These are phyloP conservation scores for Houttuynia cordata DNA, from an alignment of 164 flowering plant species.

Conservation along the genomic window DNA sequence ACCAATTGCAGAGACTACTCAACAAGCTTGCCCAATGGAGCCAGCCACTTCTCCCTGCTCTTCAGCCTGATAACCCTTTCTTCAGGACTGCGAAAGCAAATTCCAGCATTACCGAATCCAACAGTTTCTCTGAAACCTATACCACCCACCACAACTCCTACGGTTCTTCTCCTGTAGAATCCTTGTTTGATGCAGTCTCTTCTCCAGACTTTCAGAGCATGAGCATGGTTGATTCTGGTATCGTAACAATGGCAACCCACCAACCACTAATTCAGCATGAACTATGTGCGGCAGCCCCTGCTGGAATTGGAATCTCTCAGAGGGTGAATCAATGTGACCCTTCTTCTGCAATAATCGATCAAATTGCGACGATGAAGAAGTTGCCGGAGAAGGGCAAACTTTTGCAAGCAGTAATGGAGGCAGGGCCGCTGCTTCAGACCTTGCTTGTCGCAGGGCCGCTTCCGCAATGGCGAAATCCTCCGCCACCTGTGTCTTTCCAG, in stretches of 20 bases:
- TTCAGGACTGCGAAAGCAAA: constrained; percentile 23
- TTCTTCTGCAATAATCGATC: constrained; percentile 27
- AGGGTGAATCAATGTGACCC: neutral
- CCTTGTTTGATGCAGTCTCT: constrained; percentile 39
- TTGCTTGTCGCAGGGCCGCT: constrained; percentile 74
- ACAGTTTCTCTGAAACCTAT: constrained; percentile 38
- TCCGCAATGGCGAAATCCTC: constrained; percentile 73
- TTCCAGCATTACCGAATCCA: constrained; percentile 59
- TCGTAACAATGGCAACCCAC: neutral
- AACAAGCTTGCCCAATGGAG: constrained; percentile 19
- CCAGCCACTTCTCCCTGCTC: constrained; percentile 13
- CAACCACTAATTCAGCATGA: constrained; percentile 2
- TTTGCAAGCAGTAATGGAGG: constrained; percentile 57
- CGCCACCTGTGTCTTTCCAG: constrained; percentile 36
- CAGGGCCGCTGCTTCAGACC: constrained; percentile 73
- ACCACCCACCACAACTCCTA: constrained; percentile 23
- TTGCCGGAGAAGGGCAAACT: constrained; percentile 66
- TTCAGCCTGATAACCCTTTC: constrained; percentile 18
- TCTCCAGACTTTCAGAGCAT: constrained; percentile 45
- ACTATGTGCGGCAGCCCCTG: neutral
- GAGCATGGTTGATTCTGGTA: constrained; percentile 16
- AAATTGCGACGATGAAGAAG: constrained; percentile 29
- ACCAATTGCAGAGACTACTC: constrained; percentile 37
- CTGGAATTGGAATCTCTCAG: neutral
- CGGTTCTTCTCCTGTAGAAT: constrained; percentile 40